Conservation (phyloP, 2,329 filamentous ascomycete genomes). For the Didymella exigua region DNA sequence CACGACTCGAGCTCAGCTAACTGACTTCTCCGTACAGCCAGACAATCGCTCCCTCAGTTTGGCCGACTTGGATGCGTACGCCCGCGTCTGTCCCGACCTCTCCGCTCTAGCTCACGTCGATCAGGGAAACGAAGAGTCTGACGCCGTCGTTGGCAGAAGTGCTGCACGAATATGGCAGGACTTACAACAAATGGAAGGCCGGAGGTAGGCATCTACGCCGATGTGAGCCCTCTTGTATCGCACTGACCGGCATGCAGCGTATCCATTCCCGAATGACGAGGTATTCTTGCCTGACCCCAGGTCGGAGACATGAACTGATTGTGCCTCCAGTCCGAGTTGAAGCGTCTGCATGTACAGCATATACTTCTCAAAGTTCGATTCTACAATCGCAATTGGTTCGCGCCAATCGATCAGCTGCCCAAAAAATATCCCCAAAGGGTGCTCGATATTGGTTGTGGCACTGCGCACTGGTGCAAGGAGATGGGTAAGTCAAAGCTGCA, state of each 20-base stretch:
- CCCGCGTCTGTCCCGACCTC: not conserved
- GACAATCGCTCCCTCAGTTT: constrained; percentile 39
- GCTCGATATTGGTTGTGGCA: constrained; percentile 52
- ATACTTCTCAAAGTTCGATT: constrained; percentile 48
- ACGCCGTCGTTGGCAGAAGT: constrained; percentile 49
- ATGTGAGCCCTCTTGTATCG: not conserved
- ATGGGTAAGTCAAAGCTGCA: constrained; percentile 43
- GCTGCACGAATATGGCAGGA: constrained; percentile 49
- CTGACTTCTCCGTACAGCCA: constrained; percentile 28
- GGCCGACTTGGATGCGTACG: constrained; percentile 43
- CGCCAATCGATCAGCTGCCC: constrained; percentile 43
- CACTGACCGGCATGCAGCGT: constrained; percentile 42
- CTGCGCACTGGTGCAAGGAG: constrained; percentile 51
- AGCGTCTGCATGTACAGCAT: constrained; percentile 49
- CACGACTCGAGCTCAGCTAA: constrained; percentile 25
- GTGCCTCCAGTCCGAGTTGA: constrained; percentile 43
- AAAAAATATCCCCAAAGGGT: constrained; percentile 43
- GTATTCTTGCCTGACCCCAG: constrained; percentile 33
- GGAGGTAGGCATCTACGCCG: constrained; percentile 41
- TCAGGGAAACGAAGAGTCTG: constrained; percentile 47
- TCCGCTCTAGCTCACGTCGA: constrained; percentile 22
- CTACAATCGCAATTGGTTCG: constrained; percentile 43
- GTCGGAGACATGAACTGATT: constrained; percentile 16
- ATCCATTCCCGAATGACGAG: constrained; percentile 48
- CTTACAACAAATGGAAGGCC: constrained; percentile 48